Evolutionary conservation across 1,284 basidiomycete species (phyloP).

Genomic region (Boletus semigastroideus): DNA sequence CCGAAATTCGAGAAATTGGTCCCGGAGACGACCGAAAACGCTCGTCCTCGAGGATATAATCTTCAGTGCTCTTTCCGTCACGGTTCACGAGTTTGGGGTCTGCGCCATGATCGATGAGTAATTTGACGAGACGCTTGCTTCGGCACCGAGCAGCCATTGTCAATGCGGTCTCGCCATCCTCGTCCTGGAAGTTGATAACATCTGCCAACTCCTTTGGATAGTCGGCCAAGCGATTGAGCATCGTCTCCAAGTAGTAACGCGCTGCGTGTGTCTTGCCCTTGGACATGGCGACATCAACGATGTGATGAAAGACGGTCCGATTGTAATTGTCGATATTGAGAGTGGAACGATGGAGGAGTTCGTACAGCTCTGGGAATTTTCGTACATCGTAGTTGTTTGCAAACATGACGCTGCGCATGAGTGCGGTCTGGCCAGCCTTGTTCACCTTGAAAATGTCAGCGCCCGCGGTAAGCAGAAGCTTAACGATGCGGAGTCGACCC

Average conservation of each 20-base stretch:
- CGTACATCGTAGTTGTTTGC: slow-evolving; percentile 99
- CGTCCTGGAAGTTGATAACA: slow-evolving; percentile 99
- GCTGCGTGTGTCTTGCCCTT: slow-evolving; percentile 98
- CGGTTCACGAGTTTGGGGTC: slow-evolving; percentile 95
- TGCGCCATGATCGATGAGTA: slow-evolving; percentile 95
- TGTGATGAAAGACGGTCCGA: slow-evolving; percentile 98
- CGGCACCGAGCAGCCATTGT: slow-evolving; percentile 96
- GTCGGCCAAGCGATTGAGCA: slow-evolving; percentile 86
- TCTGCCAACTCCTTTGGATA: slow-evolving; percentile 97
- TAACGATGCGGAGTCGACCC: slow-evolving; percentile 96
- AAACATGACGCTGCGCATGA: slow-evolving; percentile 99
- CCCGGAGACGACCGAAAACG: slow-evolving; percentile 91
- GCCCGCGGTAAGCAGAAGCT: slow-evolving; percentile 90
- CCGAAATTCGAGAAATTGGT: slow-evolving; percentile 59
- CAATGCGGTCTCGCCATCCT: slow-evolving; percentile 97
- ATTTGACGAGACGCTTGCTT: slow-evolving; percentile 95
- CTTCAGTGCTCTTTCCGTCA: slow-evolving; percentile 97
- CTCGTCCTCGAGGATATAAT: slow-evolving; percentile 99
- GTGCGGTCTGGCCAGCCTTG: slow-evolving; percentile 92
- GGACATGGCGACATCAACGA: slow-evolving; percentile 97
- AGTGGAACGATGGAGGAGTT: slow-evolving; percentile 93
- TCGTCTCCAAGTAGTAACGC: slow-evolving; percentile 98
- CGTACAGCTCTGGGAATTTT: slow-evolving; percentile 98
- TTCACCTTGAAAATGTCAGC: slow-evolving; percentile 98
- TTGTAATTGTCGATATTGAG: slow-evolving; percentile 99